Conservation (phyloP, 2,329 filamentous ascomycete species). For the Phaeosphaeriaceae sp. region DNA sequence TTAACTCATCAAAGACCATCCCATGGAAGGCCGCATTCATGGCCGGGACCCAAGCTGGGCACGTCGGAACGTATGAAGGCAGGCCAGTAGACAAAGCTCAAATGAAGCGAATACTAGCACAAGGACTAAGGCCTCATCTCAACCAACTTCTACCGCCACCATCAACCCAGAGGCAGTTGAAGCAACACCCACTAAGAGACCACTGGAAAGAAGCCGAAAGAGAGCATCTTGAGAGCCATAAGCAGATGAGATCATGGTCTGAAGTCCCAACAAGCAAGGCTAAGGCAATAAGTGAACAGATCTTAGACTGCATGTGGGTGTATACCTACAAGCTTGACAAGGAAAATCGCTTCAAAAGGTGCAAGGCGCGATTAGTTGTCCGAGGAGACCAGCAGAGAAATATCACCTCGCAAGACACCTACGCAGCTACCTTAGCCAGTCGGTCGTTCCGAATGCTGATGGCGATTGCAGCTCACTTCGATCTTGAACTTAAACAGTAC, state of each 20-base stretch:
- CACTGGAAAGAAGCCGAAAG: background rate
- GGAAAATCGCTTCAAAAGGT: constrained; percentile 4
- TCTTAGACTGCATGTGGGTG: constrained; percentile 3
- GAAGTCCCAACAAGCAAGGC: background rate
- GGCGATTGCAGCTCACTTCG: background rate
- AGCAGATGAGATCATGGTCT: background rate
- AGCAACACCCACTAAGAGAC: background rate
- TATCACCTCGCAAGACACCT: too few relatives aligned
- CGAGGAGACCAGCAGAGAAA: too few relatives aligned
- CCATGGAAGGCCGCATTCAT: background rate
- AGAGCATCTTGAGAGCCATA: background rate
- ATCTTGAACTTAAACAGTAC: too few relatives aligned
- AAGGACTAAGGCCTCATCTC: background rate
- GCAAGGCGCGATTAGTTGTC: constrained; percentile 12
- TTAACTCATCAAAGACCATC: background rate
- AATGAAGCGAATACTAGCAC: too few relatives aligned
- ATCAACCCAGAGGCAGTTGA: background rate
- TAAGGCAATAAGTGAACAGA: background rate
- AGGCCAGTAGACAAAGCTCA: background rate
- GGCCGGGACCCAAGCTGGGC: background rate
- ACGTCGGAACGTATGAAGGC: background rate
- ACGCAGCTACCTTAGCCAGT: background rate
- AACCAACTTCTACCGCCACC: background rate
- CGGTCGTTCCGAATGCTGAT: background rate
- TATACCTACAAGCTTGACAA: constrained; percentile 3